Evolutionary conservation across 2,329 filamentous ascomycete species (phyloP).

Genomic region (Alternaria sp.): DNA sequence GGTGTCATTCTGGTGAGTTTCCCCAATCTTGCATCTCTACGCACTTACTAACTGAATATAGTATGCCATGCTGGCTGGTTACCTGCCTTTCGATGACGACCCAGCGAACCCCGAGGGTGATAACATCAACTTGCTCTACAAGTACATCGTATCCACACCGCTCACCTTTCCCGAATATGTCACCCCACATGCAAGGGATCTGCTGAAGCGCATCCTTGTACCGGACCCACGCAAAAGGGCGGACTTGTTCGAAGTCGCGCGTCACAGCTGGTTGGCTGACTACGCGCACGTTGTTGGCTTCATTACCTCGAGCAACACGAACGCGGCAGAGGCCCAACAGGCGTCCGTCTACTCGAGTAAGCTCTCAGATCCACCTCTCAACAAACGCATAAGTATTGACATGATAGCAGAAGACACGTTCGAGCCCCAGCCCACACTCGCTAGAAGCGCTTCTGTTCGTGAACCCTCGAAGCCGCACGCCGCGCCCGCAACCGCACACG

Average conservation of each 20-base stretch:
- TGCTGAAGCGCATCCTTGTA: slow-evolving; percentile 90
- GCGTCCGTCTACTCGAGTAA: slow-evolving; percentile 70
- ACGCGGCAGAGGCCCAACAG: slow-evolving; percentile 82
- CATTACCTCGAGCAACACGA: slow-evolving; percentile 94
- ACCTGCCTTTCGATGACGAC: slow-evolving; percentile 97
- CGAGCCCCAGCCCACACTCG: slow-evolving; percentile 69
- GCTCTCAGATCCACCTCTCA: slow-evolving; percentile 17
- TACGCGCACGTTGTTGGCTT: slow-evolving; percentile 96
- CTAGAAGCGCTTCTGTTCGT: slow-evolving; percentile 90
- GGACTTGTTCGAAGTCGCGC: slow-evolving; percentile 94
- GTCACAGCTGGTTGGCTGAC: slow-evolving; percentile 97
- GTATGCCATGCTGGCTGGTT: slow-evolving; percentile 99
- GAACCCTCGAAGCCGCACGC: slow-evolving; percentile 75
- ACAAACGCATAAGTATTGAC: slow-evolving; percentile 8
- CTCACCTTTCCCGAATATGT: slow-evolving; percentile 99
- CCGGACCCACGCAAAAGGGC: slow-evolving; percentile 94
- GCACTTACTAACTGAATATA: slow-evolving; percentile 49
- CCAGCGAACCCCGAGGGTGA: slow-evolving; percentile 98
- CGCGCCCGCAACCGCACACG: slow-evolving; percentile 52
- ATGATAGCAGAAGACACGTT: slow-evolving; percentile 55
- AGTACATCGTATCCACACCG: slow-evolving; percentile 97
- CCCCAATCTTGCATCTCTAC: slow-evolving; percentile 11
- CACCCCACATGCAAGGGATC: slow-evolving; percentile 91
- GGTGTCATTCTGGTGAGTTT: slow-evolving; percentile 90
- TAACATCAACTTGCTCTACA: slow-evolving; percentile 98